These are phyloP conservation scores for Avena insularis DNA, from an alignment of 176 grass and related monocot species.

Conservation along the genomic window DNA sequence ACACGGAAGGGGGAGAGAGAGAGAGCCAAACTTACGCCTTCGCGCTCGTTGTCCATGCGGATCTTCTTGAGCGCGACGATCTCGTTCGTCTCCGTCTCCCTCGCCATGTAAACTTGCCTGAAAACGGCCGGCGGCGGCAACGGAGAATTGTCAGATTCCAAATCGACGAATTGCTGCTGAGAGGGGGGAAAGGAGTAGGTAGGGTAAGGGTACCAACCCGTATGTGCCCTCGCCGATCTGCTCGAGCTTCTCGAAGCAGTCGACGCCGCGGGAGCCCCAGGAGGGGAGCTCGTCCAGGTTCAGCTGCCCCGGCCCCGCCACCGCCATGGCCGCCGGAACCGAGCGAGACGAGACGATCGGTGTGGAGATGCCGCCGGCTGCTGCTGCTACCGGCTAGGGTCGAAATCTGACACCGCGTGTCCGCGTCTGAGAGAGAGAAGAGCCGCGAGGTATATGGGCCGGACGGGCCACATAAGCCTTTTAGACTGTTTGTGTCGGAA, in stretches of 20 bases:
- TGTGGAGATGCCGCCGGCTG: neutral
- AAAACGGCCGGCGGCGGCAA: neutral
- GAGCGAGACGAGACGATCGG: neutral
- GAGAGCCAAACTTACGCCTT: constrained; percentile 45
- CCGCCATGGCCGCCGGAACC: constrained; percentile 49
- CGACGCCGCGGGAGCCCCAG: constrained; percentile 74
- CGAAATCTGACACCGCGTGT: neutral
- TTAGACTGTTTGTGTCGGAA: neutral
- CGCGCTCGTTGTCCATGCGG: constrained; percentile 92
- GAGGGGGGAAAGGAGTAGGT: neutral
- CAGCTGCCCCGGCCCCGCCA: constrained; percentile 61
- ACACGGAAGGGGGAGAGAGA: neutral
- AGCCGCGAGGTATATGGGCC: neutral
- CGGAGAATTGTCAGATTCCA: neutral
- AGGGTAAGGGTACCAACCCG: constrained; percentile 41
- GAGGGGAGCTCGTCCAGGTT: constrained; percentile 71
- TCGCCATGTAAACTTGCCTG: constrained; percentile 96
- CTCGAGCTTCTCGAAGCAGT: constrained; percentile 83
- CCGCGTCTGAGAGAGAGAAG: neutral
- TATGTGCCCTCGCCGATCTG: constrained; percentile 83
- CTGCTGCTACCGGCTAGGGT: constrained; percentile 4
- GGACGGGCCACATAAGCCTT: neutral
- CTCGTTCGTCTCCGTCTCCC: constrained; percentile 74
- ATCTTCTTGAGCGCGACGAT: constrained; percentile 98
- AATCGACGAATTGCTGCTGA: neutral